Evolutionary conservation across 2,329 filamentous ascomycete genomes (phyloP), one percentile per base, ranked within the genome.

Genomic region (Furcasterigmium sp.): DNA sequence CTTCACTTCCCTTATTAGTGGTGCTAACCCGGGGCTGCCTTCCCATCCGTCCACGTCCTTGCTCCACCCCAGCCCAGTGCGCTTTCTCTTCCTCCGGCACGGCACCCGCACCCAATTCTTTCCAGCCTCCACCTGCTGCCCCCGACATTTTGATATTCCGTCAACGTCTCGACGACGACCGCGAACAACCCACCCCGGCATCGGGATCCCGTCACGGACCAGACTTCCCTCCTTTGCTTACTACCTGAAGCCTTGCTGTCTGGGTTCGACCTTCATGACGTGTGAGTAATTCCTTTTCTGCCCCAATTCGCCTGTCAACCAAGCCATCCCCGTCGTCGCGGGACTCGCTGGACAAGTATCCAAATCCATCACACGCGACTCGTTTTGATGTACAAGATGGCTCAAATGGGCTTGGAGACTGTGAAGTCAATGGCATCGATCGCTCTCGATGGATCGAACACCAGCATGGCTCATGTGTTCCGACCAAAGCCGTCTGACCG

Each of bases 221-320:
- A 35, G 14, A 19, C 30, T 23, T 26, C 30, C 21, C 19, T 38
- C 36, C 14, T 11, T 23, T 23, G 5, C 15, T 30, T 28, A 15
- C 28, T 39, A 41, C 37, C 41, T 43, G 44, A 39, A 30, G 50
- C 53, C 48, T 46, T 55, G 58, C 57, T 64, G 60, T 61, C 61
- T 66, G 60, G 56, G 53, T 59, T 58, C 58, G 57, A 60, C 55
- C 60, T 71, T 68, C 60, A 73, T 75, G 69, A 71, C 64, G 70
- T 67, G 72, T 75, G 65, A 70, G 72, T 75, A 47, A 11, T 46
- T 52, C 50, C 53, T 38, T 46, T 41, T 44, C 54, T 53, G 53
- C 51, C 53, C 45, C 47, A 45, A 49, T 46, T 40, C 38, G 51
- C 54, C 51, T 50, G 56, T 53, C 50, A 53, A 55, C 54, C 56